These are phyloP conservation scores for Paramecium sexaurelia DNA, from an alignment of 73 alveolate species.

Conservation along the genomic window DNA sequence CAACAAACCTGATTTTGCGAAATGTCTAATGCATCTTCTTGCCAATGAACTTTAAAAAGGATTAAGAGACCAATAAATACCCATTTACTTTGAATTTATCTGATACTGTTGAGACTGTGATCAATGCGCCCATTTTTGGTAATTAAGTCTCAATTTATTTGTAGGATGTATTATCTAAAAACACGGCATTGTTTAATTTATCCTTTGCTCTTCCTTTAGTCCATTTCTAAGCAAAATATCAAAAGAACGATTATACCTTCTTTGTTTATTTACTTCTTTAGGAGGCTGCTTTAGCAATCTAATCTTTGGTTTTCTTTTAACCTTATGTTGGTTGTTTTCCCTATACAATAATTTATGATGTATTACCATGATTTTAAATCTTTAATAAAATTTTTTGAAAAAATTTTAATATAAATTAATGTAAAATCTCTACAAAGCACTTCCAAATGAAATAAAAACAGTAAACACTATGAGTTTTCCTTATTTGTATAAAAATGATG, in stretches of 20 bases:
- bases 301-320: conserved; percentile 66
- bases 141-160: conserved; percentile 37
- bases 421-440: not conserved
- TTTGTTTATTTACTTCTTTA: conserved; percentile 53
- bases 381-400: conserved; percentile 2
- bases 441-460: not conserved
- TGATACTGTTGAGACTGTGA: conserved; percentile 60
- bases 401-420: not conserved
- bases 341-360: not conserved
- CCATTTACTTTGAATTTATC: conserved; percentile 69
- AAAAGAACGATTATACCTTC: conserved; percentile 51
- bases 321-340: conserved; percentile 70
- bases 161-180: conserved; percentile 40
- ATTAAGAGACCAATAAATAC: not conserved
- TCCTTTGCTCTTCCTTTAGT: conserved; percentile 71
- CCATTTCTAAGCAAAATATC: conserved; percentile 59
- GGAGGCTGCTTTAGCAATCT: conserved; percentile 66
- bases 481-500: no score
- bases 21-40: conserved; percentile 28
- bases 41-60: conserved; percentile 35
- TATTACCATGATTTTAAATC: conserved; percentile 16
- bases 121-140: conserved; percentile 62
- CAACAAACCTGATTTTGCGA: not conserved
- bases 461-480: not conserved
- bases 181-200: conserved; percentile 67